Percentiles rank a stretch among this genome's conserved stretches.
Evolutionary conservation across 2,329 filamentous ascomycete species (phyloP).

Genomic region (Hypoxylon rubiginosum): DNA sequence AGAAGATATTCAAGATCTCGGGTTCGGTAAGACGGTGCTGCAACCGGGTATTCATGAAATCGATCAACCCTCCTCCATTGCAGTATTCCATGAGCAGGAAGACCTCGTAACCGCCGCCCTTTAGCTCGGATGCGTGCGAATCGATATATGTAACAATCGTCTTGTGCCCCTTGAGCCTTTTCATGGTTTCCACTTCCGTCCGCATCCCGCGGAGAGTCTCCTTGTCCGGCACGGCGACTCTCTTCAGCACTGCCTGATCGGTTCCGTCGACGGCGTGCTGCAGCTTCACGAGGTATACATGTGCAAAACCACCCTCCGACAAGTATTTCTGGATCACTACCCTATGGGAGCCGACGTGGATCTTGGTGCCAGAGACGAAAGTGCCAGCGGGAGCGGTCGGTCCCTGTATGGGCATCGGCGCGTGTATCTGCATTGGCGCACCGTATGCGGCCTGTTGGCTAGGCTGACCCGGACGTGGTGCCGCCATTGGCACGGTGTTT

Average conservation of each 20-base stretch:
- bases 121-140: constrained; percentile 94
- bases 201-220: constrained; percentile 95
- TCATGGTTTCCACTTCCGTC: constrained; percentile 99
- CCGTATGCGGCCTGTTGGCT: constrained; percentile 59
- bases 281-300: constrained; percentile 95
- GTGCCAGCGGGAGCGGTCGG: constrained; percentile 78
- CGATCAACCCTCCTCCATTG: constrained; percentile 92
- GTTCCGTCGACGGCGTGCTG: constrained; percentile 81
- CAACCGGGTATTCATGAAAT: constrained; percentile 99
- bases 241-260: constrained; percentile 88
- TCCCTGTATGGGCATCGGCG: constrained; percentile 46
- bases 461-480: constrained; percentile 58
- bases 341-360: constrained; percentile 92
- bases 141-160: constrained; percentile 99
- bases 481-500: constrained; percentile 48
- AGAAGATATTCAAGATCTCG: constrained; percentile 97
- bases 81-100: constrained; percentile 99
- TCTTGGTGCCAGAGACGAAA: constrained; percentile 93
- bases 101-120: constrained; percentile 95
- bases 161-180: constrained; percentile 95
- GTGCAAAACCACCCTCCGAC: constrained; percentile 97
- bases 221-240: constrained; percentile 97
- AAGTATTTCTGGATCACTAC: constrained; percentile 97
- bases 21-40: constrained; percentile 97
- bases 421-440: constrained; percentile 56